Evolutionary conservation across 108 stramenopile species (phyloP).

Genomic region (Skeletonema tropicum): DNA sequence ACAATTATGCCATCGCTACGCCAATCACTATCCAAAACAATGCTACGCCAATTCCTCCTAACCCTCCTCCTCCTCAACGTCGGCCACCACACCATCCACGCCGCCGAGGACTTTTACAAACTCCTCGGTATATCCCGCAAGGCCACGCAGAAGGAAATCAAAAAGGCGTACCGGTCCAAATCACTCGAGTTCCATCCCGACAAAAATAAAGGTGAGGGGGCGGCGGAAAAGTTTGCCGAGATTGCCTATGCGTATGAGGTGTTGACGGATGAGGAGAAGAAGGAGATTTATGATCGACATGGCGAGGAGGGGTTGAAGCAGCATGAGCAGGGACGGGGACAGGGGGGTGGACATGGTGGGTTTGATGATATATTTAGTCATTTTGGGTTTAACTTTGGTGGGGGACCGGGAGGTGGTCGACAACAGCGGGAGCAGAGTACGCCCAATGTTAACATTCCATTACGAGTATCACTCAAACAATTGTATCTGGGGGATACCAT

Average conservation of each 20-base stretch:
- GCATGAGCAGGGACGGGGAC: constrained; percentile 79
- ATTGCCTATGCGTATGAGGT: constrained; percentile 98
- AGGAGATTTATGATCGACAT: constrained; percentile 92
- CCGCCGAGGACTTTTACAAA: constrained; percentile 75
- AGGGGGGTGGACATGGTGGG: constrained; percentile 72
- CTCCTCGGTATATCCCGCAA: constrained; percentile 71
- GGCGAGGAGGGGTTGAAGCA: constrained; percentile 98
- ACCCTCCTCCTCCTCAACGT: constrained; percentile 5
- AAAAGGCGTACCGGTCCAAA: constrained; percentile 95
- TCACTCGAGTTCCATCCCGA: constrained; percentile 95
- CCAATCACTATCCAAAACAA: background rate
- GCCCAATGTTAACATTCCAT: constrained; percentile 92
- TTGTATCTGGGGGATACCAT: constrained; percentile 91
- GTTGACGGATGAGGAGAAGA: constrained; percentile 93
- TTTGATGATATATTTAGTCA: constrained; percentile 81
- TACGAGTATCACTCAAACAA: constrained; percentile 91
- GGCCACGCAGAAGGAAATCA: constrained; percentile 86
- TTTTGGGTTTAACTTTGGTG: constrained; percentile 68
- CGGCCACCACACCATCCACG: constrained; percentile 12
- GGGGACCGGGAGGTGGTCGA: constrained; percentile 76
- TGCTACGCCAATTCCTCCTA: constrained; percentile 22
- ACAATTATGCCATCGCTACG: background rate
- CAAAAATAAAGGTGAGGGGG: constrained; percentile 93
- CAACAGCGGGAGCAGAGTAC: constrained; percentile 82
- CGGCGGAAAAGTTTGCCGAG: constrained; percentile 92